Evolutionary conservation across 805 yeast species (phyloP).

Genomic region (Hanseniaspora singularis): DNA sequence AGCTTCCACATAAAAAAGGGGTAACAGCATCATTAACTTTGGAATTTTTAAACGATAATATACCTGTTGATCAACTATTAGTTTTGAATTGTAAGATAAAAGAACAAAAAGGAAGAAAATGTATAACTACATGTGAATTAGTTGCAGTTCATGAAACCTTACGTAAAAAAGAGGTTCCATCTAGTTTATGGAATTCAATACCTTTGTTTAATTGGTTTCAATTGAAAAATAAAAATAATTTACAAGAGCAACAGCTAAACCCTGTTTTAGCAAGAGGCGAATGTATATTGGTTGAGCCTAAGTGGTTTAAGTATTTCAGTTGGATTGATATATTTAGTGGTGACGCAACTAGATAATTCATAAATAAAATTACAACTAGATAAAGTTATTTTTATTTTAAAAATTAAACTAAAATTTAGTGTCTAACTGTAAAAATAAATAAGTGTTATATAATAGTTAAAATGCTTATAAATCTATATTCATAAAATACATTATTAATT

Average conservation of each 20-base stretch:
- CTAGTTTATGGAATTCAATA: too few species aligned
- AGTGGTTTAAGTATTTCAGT: conserved; percentile 64
- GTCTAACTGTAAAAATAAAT: too few species aligned
- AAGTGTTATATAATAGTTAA: too few species aligned
- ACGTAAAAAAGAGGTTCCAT: conserved; percentile 25
- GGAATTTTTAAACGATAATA: conserved; percentile 38
- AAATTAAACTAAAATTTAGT: too few species aligned
- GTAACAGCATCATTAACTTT: conserved; percentile 73
- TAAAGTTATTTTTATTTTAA: too few species aligned
- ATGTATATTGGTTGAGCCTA: conserved; percentile 74
- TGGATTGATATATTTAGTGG: conserved; percentile 37
- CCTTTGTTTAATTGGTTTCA: too few species aligned
- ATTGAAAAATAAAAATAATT: too few species aligned
- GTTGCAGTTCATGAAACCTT: conserved; percentile 38
- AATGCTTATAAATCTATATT: too few species aligned
- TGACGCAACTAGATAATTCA: conserved; percentile 14
- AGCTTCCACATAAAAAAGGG: conserved; percentile 69
- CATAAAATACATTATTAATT: too few species aligned
- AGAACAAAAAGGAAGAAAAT: conserved; percentile 67
- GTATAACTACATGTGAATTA: conserved; percentile 57
- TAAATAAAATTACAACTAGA: not conserved
- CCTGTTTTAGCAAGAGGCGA: conserved; percentile 47
- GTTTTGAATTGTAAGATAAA: conserved; percentile 55
- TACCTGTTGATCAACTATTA: conserved; percentile 47
- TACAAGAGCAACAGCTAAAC: too few species aligned